These are phyloP conservation scores for Escallonia rubra DNA, from an alignment of 129 eudicot species.

Conservation along the genomic window DNA sequence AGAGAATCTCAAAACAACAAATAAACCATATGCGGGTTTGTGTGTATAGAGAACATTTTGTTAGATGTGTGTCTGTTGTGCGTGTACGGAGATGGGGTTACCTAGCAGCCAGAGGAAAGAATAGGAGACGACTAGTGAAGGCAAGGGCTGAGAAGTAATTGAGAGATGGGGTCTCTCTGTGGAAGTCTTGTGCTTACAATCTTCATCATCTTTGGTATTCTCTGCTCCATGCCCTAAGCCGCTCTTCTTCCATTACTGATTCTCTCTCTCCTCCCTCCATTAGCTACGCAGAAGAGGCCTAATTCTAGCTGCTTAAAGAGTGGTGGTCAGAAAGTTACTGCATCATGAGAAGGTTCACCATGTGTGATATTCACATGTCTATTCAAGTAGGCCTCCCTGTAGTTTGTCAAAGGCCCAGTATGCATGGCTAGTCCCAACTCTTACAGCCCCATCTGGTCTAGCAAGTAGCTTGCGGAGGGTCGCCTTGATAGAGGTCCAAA, in stretches of 20 bases:
- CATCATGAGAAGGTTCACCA: no score
- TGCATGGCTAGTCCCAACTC: no score
- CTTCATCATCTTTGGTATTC: conserved; percentile 78
- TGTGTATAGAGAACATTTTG: background rate
- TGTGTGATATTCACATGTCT: no score
- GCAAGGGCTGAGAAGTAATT: conserved; percentile 56
- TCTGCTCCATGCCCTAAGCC: conserved; percentile 45
- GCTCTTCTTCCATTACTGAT: conserved; percentile 6
- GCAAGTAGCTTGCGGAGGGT: no score
- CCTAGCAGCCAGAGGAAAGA: conserved; percentile 83
- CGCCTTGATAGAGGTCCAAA: no score
- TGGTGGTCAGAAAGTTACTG: no score
- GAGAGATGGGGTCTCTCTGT: conserved; percentile 72
- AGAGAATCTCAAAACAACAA: conserved; percentile 5
- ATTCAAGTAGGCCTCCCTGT: no score
- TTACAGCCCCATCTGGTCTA: no score
- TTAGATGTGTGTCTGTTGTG: background rate
- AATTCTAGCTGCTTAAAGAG: no score
- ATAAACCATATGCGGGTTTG: background rate
- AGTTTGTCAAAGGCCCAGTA: no score
- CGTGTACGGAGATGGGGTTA: background rate
- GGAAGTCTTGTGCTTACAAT: conserved; percentile 57
- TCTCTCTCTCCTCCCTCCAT: conserved; percentile 17
- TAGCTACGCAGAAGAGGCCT: no score
- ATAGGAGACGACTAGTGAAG: conserved; percentile 54